phyloP scores from a whole-genome alignment of 2,329 filamentous ascomycete genomes.

The Bipolaris bicolor region DNA sequence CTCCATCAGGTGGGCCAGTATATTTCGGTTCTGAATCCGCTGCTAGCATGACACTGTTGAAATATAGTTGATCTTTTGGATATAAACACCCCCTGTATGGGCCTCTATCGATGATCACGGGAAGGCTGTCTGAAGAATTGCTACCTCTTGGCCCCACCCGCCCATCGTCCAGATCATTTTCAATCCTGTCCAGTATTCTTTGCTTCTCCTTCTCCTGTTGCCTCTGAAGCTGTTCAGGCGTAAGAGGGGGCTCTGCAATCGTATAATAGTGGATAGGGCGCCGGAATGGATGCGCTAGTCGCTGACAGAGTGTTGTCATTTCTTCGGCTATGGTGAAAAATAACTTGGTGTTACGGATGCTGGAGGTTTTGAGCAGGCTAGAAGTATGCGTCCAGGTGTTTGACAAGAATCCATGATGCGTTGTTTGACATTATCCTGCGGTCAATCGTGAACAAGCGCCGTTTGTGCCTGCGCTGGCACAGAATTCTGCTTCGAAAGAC shows the following conservation, averaged over 20 bases:
- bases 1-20: not conserved
- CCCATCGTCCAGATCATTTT: conserved; percentile 13
- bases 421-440: conserved; percentile 13
- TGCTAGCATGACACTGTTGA: conserved; percentile 29
- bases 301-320: conserved; percentile 19
- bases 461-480: conserved; percentile 23
- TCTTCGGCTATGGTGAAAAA: not conserved
- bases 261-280: conserved; percentile 6
- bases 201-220: conserved; percentile 2
- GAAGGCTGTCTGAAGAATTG: conserved; percentile 13
- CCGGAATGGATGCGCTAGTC: conserved; percentile 21
- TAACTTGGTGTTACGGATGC: not conserved
- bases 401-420: not conserved
- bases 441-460: conserved; percentile 10
- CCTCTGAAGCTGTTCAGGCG: not conserved
- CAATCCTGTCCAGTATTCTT: conserved; percentile 2
- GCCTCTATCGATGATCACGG: conserved; percentile 23
- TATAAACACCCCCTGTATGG: conserved; percentile 20
- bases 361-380: not conserved
- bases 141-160: not conserved
- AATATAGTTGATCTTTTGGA: conserved; percentile 20
- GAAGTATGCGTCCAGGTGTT: not conserved
- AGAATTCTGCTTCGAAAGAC: not conserved
- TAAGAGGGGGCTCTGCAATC: conserved; percentile 1
- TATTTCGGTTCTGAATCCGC: conserved; percentile 12